phyloP scores from a whole-genome alignment of 257 asterid species.

The Nicotiana otophora region DNA sequence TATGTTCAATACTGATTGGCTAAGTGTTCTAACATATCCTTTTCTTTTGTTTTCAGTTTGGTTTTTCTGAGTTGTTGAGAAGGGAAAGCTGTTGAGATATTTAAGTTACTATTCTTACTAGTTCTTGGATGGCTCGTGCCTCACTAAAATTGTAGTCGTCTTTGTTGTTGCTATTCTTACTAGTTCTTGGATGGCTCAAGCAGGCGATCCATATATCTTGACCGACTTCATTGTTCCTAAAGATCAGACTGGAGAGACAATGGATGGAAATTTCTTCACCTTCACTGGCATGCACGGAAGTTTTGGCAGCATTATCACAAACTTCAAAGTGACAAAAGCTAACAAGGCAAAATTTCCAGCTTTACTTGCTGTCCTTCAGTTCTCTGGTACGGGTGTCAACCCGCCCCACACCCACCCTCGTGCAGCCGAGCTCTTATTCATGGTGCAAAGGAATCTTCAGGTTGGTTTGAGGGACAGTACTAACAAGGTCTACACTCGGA shows the following conservation, averaged over 20 bases:
- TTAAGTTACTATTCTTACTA: too few relatives aligned
- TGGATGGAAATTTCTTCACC: neutral
- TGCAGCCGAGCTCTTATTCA: conserved; percentile 9
- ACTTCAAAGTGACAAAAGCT: neutral
- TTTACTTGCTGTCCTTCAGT: conserved; percentile 18
- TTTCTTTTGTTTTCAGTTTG: too few relatives aligned
- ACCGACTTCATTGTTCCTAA: conserved; percentile 16
- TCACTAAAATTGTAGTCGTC: too few relatives aligned
- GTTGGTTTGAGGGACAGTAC: conserved; percentile 22
- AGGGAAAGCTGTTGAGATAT: too few relatives aligned
- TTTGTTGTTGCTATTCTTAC: too few relatives aligned
- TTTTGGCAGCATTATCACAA: neutral
- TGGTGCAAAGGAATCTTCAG: conserved; percentile 14
- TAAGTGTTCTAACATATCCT: too few relatives aligned
- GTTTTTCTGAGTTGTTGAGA: too few relatives aligned
- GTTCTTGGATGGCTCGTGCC: too few relatives aligned
- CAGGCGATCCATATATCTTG: conserved; percentile 17
- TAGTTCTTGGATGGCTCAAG: too few relatives aligned
- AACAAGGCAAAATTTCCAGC: neutral
- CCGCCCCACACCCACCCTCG: conserved; percentile 2
- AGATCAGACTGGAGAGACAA: neutral
- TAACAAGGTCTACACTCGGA: conserved; percentile 9
- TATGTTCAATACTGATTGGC: too few relatives aligned
- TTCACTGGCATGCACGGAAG: neutral
- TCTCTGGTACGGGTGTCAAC: conserved; percentile 13